Conservation (phyloP, 1,139 yeast genomes). For the Blastobotrys elegans region DNA sequence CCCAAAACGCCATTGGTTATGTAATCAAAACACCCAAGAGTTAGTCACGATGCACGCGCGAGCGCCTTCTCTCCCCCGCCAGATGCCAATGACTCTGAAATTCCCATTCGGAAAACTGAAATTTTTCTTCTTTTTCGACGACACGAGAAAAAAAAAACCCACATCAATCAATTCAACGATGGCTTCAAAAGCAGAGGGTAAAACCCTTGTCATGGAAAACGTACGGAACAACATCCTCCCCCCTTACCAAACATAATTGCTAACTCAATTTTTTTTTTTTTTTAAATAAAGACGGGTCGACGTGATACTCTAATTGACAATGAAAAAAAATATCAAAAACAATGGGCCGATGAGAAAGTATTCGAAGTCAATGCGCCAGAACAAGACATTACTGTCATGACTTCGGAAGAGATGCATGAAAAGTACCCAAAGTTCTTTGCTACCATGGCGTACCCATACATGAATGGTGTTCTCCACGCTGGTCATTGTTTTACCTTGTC, state of each 20-base stretch:
- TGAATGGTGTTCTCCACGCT: conserved; percentile 98
- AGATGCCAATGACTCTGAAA: too few relatives aligned
- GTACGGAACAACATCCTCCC: conserved; percentile 23
- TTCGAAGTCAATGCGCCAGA: conserved; percentile 89
- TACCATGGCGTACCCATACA: conserved; percentile 97
- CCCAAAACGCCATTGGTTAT: too few relatives aligned
- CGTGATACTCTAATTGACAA: conserved; percentile 89
- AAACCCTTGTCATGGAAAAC: conserved; percentile 40
- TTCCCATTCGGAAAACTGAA: too few relatives aligned
- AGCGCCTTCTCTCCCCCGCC: too few relatives aligned
- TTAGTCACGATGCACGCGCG: too few relatives aligned
- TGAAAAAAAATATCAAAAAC: conserved; percentile 82
- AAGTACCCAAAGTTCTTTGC: conserved; percentile 84
- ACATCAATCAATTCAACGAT: conserved; percentile 2
- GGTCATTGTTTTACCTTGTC: conserved; percentile 96
- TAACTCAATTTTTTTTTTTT: background rate
- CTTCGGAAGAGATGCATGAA: conserved; percentile 66
- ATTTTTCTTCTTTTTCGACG: too few relatives aligned
- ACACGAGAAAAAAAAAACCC: too few relatives aligned
- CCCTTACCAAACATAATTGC: background rate
- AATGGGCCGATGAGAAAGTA: conserved; percentile 80
- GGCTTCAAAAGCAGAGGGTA: conserved; percentile 24
- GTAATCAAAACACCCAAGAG: too few relatives aligned
- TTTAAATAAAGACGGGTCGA: conserved; percentile 61
- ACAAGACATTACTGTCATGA: conserved; percentile 56